Conservation (phyloP, 805 yeast species). For the Saccharomycopsis sp. region DNA sequence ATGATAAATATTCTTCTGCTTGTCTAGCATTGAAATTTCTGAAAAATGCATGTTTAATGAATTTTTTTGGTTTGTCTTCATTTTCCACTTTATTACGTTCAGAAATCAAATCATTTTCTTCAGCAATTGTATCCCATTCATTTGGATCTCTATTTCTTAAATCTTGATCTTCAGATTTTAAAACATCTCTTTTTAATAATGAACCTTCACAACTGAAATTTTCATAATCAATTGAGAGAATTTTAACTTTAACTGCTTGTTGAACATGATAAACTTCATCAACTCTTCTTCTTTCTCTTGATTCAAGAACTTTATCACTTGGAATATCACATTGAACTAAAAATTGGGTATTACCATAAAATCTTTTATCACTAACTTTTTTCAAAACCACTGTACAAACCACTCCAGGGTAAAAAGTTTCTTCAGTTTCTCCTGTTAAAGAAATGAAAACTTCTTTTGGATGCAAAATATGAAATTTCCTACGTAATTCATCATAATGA, state of each 20-base stretch:
- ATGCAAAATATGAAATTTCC: slow-evolving; percentile 53
- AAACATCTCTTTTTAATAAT: slow-evolving; percentile 54
- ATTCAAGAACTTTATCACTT: slow-evolving; percentile 35
- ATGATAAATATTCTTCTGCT: slow-evolving; percentile 89
- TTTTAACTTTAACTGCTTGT: slow-evolving; percentile 81
- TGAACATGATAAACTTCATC: slow-evolving; percentile 42
- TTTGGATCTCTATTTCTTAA: slow-evolving; percentile 36
- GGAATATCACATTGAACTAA: slow-evolving; percentile 52
- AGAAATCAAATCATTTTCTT: slow-evolving; percentile 47
- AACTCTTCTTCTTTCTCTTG: slow-evolving; percentile 36
- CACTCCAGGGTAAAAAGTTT: slow-evolving; percentile 55
- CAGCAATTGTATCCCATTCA: slow-evolving; percentile 76
- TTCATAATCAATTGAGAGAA: slow-evolving; percentile 61
- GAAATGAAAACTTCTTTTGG: slow-evolving; percentile 72
- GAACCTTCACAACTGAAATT: slow-evolving; percentile 66
- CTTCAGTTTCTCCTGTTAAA: slow-evolving; percentile 78
- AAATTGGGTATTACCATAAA: slow-evolving; percentile 40
- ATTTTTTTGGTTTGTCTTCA: slow-evolving; percentile 59
- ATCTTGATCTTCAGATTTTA: slow-evolving; percentile 30
- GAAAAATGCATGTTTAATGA: slow-evolving; percentile 86
- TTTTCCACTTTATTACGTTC: slow-evolving; percentile 55
- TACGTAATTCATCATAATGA: slow-evolving; percentile 80
- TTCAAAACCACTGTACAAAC: slow-evolving; percentile 68
- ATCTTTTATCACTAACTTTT: slow-evolving; percentile 40
- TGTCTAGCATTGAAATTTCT: slow-evolving; percentile 72